Evolutionary conservation across 768 basidiomycete genomes (phyloP).

Genomic region (Plicaturopsis crispa): DNA sequence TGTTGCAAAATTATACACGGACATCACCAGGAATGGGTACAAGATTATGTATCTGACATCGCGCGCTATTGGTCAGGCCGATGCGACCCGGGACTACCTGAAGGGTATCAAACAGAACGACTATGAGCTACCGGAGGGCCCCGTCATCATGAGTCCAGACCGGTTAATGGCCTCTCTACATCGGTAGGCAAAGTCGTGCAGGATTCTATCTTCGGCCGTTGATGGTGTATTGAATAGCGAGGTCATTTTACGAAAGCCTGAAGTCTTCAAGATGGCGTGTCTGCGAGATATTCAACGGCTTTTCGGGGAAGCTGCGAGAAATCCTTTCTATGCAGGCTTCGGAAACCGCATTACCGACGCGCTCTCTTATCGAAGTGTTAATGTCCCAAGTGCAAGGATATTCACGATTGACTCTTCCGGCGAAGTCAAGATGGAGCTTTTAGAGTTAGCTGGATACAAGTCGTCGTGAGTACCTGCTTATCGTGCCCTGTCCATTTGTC

Average conservation of each 20-base stretch:
- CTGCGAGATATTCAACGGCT: constrained; percentile 88
- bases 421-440: constrained; percentile 93
- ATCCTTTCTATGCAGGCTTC: constrained; percentile 95
- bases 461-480: constrained; percentile 58
- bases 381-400: constrained; percentile 88
- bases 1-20: constrained; percentile 95
- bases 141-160: constrained; percentile 98
- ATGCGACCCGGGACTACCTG: constrained; percentile 91
- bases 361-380: constrained; percentile 93
- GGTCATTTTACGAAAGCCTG: constrained; percentile 98
- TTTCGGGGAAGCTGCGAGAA: constrained; percentile 65
- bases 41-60: constrained; percentile 98
- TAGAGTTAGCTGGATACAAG: constrained; percentile 96
- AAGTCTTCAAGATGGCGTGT: constrained; percentile 99
- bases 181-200: constrained; percentile 46
- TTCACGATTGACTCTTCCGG: constrained; percentile 95
- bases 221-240: constrained; percentile 44
- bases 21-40: constrained; percentile 93
- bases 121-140: constrained; percentile 94
- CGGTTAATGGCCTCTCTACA: constrained; percentile 90
- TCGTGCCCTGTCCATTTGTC: neutral
- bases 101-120: constrained; percentile 93
- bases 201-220: neutral
- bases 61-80: constrained; percentile 95
- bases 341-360: constrained; percentile 99